Conservation (phyloP, 2,329 filamentous ascomycete species). For the Aspergillus persii region DNA sequence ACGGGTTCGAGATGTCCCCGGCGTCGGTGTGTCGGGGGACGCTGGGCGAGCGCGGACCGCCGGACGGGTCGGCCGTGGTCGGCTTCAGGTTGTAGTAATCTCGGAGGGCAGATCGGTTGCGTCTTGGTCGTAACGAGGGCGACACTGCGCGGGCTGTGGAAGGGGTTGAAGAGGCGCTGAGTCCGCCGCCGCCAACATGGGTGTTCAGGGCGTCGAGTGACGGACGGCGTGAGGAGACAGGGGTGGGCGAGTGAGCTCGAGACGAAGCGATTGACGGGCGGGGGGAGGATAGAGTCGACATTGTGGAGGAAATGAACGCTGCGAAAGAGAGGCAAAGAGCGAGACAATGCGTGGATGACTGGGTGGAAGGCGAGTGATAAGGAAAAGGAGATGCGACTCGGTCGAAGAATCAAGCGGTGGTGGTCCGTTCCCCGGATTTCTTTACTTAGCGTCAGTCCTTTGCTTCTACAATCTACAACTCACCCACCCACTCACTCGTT, state of each 20-base stretch:
- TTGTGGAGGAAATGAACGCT: constrained; percentile 24
- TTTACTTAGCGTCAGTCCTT: background rate
- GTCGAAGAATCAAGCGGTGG: constrained; percentile 14
- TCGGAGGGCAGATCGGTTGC: constrained; percentile 82
- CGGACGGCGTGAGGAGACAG: constrained; percentile 72
- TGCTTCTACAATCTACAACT: background rate
- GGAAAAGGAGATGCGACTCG: constrained; percentile 5
- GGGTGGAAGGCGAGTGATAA: background rate
- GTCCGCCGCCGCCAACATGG: constrained; percentile 45
- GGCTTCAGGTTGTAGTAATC: constrained; percentile 88
- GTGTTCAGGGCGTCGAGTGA: constrained; percentile 68
- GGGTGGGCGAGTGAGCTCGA: constrained; percentile 56
- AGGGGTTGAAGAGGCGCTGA: constrained; percentile 43
- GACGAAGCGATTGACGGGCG: constrained; percentile 58
- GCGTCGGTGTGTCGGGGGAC: constrained; percentile 42
- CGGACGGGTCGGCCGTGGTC: constrained; percentile 36
- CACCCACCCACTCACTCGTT: background rate
- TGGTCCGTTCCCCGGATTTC: constrained; percentile 22
- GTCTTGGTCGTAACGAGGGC: constrained; percentile 43
- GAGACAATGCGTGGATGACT: background rate
- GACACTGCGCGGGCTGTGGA: constrained; percentile 43
- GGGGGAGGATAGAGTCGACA: constrained; percentile 61
- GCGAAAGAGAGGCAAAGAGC: background rate
- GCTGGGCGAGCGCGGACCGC: constrained; percentile 34
- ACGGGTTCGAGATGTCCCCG: constrained; percentile 39